phyloP scores from a whole-genome alignment of 345 rosid species.

The Eucalyptus decipiens region DNA sequence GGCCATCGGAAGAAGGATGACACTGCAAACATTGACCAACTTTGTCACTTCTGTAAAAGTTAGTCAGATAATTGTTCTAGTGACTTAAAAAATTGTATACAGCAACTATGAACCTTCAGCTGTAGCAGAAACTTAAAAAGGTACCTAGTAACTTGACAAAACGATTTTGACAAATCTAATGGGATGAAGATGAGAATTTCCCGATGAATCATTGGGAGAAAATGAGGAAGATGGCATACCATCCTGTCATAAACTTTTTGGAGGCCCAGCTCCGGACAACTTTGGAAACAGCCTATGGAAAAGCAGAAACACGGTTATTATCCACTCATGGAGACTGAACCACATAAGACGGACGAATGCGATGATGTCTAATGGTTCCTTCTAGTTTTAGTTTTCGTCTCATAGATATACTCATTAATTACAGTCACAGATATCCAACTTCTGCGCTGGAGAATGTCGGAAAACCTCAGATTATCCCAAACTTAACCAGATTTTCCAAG shows the following conservation, averaged over 20 bases:
- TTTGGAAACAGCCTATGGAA: slow-evolving; percentile 27
- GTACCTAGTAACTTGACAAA: not conserved
- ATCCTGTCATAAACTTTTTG: slow-evolving; percentile 51
- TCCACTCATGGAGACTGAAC: not conserved
- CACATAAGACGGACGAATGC: not conserved
- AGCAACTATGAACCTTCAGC: not conserved
- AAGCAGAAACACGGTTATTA: not conserved
- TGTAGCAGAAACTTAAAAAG: not conserved
- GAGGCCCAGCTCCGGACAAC: slow-evolving; percentile 47
- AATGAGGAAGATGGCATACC: slow-evolving; percentile 8
- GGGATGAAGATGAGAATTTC: not conserved
- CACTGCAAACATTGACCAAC: slow-evolving; percentile 16
- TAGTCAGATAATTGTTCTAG: not conserved
- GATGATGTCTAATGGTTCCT: not conserved
- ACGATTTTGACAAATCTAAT: not conserved
- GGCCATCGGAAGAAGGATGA: slow-evolving; percentile 43
- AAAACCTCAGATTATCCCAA: not conserved
- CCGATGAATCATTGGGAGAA: not conserved
- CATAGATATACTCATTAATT: not conserved
- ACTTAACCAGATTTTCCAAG: not conserved
- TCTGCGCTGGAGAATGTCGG: not conserved
- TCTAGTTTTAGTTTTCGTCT: not conserved
- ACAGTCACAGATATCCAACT: not conserved
- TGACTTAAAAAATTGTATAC: not conserved
- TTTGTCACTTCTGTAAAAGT: not conserved